Evolutionary conservation across 306 rosid genomes (phyloP).

Genomic region (Purshia tridentata): DNA sequence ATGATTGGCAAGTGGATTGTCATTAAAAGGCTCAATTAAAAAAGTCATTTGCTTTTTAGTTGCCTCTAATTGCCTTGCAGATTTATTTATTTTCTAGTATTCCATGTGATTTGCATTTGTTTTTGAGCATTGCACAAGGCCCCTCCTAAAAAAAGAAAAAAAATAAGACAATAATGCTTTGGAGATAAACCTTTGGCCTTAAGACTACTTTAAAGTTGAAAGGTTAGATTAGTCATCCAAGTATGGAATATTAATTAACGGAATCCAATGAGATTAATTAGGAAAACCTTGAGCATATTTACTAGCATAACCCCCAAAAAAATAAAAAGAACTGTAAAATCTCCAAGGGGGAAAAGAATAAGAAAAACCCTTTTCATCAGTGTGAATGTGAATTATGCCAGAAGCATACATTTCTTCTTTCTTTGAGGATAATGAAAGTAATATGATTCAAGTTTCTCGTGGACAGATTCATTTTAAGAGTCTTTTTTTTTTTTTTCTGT

Average conservation of each 20-base stretch:
- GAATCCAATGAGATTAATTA: conserved; percentile 11
- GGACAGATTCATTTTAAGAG: neutral
- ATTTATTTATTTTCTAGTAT: neutral
- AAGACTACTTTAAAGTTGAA: neutral
- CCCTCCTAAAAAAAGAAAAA: neutral
- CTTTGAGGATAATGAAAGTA: neutral
- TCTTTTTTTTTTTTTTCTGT: too few species aligned
- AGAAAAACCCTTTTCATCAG: neutral
- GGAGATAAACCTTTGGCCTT: conserved; percentile 2
- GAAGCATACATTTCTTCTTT: neutral
- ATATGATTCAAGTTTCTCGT: neutral
- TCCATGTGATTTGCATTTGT: neutral
- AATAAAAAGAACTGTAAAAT: neutral
- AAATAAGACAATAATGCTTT: neutral
- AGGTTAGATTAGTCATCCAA: conserved; percentile 15
- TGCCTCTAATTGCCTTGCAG: neutral
- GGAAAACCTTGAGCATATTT: neutral
- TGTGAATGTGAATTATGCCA: neutral
- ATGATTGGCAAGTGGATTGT: neutral
- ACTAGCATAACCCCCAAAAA: conserved; percentile 6
- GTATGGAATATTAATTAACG: conserved; percentile 1
- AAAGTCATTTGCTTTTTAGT: too few species aligned
- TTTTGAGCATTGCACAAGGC: neutral
- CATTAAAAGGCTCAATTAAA: neutral
- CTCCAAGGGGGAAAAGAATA: neutral